These are phyloP conservation scores for Akebia trifoliata DNA, from an alignment of 164 flowering plant species.

Conservation along the genomic window DNA sequence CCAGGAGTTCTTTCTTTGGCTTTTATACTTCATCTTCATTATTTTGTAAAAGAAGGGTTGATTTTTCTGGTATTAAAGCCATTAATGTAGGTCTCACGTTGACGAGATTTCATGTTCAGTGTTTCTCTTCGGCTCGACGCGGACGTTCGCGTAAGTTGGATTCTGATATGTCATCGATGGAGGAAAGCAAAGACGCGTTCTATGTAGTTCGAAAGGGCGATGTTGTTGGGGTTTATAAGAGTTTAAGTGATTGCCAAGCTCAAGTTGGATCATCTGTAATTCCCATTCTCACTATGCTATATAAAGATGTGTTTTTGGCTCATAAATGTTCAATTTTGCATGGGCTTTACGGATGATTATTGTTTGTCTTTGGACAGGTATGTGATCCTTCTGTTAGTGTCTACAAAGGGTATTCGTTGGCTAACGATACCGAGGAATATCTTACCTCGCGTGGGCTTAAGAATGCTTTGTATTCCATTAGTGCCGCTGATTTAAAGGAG, in stretches of 20 bases:
- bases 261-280: conserved; percentile 76
- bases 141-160: conserved; percentile 21
- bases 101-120: conserved; percentile 35
- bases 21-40: conserved; percentile 14
- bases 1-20: conserved; percentile 23
- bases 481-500: conserved; percentile 52
- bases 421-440: conserved; percentile 62
- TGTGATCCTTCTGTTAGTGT: conserved; percentile 83
- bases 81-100: conserved; percentile 23
- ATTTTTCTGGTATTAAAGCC: conserved; percentile 24
- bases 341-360: not conserved
- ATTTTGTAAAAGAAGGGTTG: conserved; percentile 26
- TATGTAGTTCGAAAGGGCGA: conserved; percentile 93
- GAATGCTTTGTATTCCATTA: conserved; percentile 66
- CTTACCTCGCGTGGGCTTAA: conserved; percentile 62
- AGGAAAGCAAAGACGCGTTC: conserved; percentile 57
- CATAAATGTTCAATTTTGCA: not conserved
- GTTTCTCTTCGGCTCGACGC: conserved; percentile 47
- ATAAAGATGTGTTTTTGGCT: too few relatives aligned
- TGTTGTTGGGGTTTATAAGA: conserved; percentile 72
- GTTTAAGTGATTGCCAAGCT: conserved; percentile 68
- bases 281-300: not conserved
- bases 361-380: conserved; percentile 37
- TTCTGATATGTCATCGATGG: conserved; percentile 28
- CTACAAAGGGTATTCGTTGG: conserved; percentile 63